These are phyloP conservation scores for Arctostaphylos glauca DNA, from an alignment of 148 eudicot genomes.

Conservation along the genomic window DNA sequence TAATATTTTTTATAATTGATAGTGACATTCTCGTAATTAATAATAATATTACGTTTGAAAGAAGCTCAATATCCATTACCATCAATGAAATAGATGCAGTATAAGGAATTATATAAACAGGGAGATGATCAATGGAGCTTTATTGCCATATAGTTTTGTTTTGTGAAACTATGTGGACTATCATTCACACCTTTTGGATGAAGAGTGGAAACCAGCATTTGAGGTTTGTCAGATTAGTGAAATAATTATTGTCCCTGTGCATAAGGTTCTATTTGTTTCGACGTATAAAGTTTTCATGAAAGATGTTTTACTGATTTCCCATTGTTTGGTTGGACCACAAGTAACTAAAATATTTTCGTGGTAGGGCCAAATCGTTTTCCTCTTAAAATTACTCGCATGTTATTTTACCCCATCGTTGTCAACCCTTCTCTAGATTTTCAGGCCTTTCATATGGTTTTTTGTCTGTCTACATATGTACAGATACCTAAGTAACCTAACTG, in stretches of 20 bases:
- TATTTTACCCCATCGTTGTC: no score
- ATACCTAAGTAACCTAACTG: no score
- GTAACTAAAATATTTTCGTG: background rate
- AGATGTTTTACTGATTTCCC: background rate
- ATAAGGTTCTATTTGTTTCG: background rate
- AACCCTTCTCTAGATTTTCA: no score
- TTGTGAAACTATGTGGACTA: background rate
- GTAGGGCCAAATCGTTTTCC: background rate
- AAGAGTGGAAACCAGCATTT: conserved; percentile 26
- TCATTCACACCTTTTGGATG: background rate
- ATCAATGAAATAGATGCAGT: background rate
- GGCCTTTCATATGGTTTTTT: no score
- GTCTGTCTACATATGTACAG: no score
- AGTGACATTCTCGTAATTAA: no score
- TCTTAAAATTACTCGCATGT: no score
- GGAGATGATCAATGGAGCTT: background rate
- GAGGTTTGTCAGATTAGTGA: conserved; percentile 59
- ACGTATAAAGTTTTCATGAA: background rate
- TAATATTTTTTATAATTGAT: no score
- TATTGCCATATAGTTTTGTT: background rate
- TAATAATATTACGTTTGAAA: no score
- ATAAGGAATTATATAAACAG: background rate
- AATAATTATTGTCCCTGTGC: background rate
- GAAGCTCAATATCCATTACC: no score
- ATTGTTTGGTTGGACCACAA: background rate